Conservation (phyloP, 2,329 filamentous ascomycete species). For the Paecilomyces fulvus region DNA sequence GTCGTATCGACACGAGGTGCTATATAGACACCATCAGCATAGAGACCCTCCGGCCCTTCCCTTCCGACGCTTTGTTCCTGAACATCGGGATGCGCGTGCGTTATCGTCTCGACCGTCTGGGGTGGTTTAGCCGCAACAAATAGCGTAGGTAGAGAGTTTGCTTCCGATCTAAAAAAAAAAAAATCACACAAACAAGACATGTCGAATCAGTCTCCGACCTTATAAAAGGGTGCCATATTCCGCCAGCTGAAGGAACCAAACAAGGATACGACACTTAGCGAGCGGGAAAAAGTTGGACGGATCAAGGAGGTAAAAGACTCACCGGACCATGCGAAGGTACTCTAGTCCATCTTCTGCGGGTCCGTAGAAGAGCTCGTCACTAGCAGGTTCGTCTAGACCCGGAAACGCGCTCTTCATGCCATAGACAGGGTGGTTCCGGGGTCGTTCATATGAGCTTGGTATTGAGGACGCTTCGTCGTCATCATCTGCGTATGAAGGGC, state of each 20-base stretch:
- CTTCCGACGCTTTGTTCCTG: slow-evolving; percentile 33
- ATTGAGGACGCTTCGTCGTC: slow-evolving; percentile 16
- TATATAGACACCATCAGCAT: slow-evolving; percentile 71
- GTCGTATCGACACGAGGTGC: slow-evolving; percentile 42
- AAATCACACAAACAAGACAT: slow-evolving; percentile 6
- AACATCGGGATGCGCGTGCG: not conserved
- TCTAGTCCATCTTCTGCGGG: slow-evolving; percentile 60
- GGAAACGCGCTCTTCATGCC: slow-evolving; percentile 67
- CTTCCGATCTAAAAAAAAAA: slow-evolving; percentile 56
- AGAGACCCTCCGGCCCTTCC: slow-evolving; percentile 51
- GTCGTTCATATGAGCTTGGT: slow-evolving; percentile 24
- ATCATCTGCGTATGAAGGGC: slow-evolving; percentile 18
- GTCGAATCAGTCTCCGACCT: slow-evolving; percentile 2
- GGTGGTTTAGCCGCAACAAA: slow-evolving; percentile 53
- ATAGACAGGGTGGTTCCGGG: slow-evolving; percentile 53
- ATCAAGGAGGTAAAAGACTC: slow-evolving; percentile 24
- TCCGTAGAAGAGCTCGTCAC: slow-evolving; percentile 57
- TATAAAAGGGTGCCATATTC: not conserved
- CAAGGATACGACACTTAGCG: slow-evolving; percentile 2
- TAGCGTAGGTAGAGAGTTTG: slow-evolving; percentile 62
- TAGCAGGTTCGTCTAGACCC: slow-evolving; percentile 42
- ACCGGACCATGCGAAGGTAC: slow-evolving; percentile 66
- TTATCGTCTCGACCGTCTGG: slow-evolving; percentile 12
- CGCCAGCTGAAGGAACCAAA: slow-evolving; percentile 1
- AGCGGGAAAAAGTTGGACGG: slow-evolving; percentile 6